Conservation (phyloP, 2,329 filamentous ascomycete species). For the Paraphoma chrysanthemicola region DNA sequence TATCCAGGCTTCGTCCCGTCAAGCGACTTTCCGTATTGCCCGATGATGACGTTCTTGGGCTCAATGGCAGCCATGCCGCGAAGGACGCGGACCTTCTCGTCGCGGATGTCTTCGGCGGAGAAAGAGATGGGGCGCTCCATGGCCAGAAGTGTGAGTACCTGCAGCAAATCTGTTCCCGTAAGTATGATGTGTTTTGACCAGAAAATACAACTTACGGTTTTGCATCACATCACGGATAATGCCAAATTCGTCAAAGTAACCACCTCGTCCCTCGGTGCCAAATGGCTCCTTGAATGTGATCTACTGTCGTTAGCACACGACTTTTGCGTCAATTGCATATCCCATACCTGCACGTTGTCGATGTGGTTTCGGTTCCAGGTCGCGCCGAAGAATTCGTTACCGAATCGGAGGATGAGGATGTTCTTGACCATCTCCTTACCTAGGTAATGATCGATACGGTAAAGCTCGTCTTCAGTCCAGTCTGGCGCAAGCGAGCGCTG, state of each 20-base stretch:
- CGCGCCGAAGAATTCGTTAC: conserved; percentile 97
- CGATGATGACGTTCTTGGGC: conserved; percentile 99
- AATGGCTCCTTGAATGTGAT: conserved; percentile 99
- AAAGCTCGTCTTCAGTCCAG: conserved; percentile 98
- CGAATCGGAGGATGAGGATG: conserved; percentile 95
- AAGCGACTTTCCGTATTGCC: conserved; percentile 95
- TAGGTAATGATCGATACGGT: conserved; percentile 98
- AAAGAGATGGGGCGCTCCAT: conserved; percentile 99
- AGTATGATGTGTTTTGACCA: conserved; percentile 8
- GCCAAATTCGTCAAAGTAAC: conserved; percentile 99
- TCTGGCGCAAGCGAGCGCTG: conserved; percentile 95
- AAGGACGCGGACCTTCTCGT: conserved; percentile 97
- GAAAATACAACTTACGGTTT: conserved; percentile 69
- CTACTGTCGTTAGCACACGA: conserved; percentile 43
- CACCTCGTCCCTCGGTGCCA: conserved; percentile 94
- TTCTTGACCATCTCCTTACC: conserved; percentile 99
- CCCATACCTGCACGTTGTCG: conserved; percentile 83
- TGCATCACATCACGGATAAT: conserved; percentile 99
- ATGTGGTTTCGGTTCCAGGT: conserved; percentile 99
- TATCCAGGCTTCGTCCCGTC: conserved; percentile 97
- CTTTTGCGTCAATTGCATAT: not conserved
- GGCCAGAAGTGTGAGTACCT: conserved; percentile 92
- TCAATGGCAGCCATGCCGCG: conserved; percentile 93
- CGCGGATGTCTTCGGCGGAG: conserved; percentile 96
- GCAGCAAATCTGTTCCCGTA: conserved; percentile 72